Base-by-base conservation (phyloP, 2,329 filamentous ascomycete genomes). In the Tolypocladium ovalisporum region DNA sequence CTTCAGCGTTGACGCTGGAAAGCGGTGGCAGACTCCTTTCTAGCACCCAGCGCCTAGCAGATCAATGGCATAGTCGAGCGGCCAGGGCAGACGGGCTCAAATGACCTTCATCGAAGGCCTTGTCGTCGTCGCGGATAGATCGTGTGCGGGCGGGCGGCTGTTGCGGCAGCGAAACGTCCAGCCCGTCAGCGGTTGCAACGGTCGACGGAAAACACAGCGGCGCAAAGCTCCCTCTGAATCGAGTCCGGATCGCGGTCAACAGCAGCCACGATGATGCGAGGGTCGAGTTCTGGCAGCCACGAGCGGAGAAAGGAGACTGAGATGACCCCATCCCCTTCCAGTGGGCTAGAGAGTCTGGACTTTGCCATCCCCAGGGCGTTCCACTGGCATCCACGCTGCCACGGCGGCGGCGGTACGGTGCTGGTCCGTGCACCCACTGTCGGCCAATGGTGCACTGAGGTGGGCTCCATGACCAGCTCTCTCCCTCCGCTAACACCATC, bases 1-100 rank as follows among this genome's bases (percentile, higher is more conserved):
- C 47, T 34, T 52, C 47, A 15, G 47, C 27, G 44, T 49, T n/a
- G 44, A 32, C 47, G 19, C 32, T 34, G n/a, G 34, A 27, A n/a
- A 49, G 47, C 29, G 19, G 47, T 35, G 29, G 29, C 47, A 35
- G 29, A 35, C 47, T 34, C 29, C n/a, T 52, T 27, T 53, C 19
- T 39, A 52, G 29, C 63, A 67, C 60, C 60, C 56, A 62, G 55
- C 61, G 55, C 56, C 58, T 66, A 67, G 67, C 63, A 63, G 59
- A 62, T 61, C 59, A 61, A 68, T 69, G 60, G 66, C 68, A 70
- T 70, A 71, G 65, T 70, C 65, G 62, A 55, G 56, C 62, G 56
- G 59, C 55, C 62, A 7, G 53, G 42, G 60, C 58, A 65, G 63
- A 57, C 60, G 60, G 58, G 65, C 63, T 66, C 60, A 64, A 52